Evolutionary conservation across 805 yeast genomes (phyloP), one percentile per base, ranked within the genome.

Genomic region (Ogataea pignaliae): DNA sequence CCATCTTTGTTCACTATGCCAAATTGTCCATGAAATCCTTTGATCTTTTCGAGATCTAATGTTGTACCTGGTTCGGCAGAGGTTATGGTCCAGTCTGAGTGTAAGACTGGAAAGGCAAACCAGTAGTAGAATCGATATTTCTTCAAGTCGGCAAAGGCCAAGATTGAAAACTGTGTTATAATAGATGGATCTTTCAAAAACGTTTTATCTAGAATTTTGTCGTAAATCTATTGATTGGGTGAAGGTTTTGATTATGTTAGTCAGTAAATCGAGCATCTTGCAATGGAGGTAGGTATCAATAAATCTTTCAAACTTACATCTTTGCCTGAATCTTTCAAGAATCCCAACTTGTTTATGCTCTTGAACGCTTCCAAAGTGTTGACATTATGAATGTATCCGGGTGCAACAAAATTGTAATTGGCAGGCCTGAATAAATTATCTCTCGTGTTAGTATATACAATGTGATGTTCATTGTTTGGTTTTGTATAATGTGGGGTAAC

Each of bases 291-390:
- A 9, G 4, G 10, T 11, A 17, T 10, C 9, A 12, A 44, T 11
- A 11, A 7, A 26, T 30, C 35, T 36, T 39, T 10, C 34, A 40
- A 11, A 66, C 59, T 29, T 54, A 47, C 42, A 5, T 14, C 51
- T 2, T 51, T 50, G 1, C 73, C 80, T 18, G 70, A 61, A 0
- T 64, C 59, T 21, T 65, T 64, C n/a, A 90, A 55, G 44, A 85
- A 72, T 4, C 65, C 61, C 18, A 71, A 70, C 63, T 91, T 93
- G 56, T 88, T 84, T 0, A 79, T 53, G 15, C 62, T 63, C 56
- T 84, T 88, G 66, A 93, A 93, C 50, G 87, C 89, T 52, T 91
- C 97, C 30, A 89, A 70, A 0, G 96, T 88, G 63, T 93, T 93
- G 37, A 81, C 77, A 59, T 89, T 89, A 36, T 65, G 45, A 13